These are phyloP conservation scores for Copromyces sp. DNA, from an alignment of 495 filamentous ascomycete species.

Conservation along the genomic window DNA sequence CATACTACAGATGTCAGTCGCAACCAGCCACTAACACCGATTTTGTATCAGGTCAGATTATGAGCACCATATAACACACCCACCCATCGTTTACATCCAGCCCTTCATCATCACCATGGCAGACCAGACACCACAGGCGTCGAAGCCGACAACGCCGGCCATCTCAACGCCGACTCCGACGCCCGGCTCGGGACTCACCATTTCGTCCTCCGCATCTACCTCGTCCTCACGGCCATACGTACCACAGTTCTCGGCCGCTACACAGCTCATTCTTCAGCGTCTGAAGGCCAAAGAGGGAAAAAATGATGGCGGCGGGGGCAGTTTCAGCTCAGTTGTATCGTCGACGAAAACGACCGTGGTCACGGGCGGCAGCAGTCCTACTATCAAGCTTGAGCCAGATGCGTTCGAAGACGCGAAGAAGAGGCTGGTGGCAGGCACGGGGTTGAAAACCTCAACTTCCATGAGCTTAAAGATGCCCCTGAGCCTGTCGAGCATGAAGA, in stretches of 20 bases:
- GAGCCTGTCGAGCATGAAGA: neutral
- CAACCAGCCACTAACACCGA: neutral
- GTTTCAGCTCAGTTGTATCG: conserved; percentile 25
- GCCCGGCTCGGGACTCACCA: neutral
- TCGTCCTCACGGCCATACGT: conserved; percentile 29
- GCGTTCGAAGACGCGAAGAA: conserved; percentile 38
- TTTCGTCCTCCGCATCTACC: conserved; percentile 3
- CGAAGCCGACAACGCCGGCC: neutral
- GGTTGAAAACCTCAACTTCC: conserved; percentile 39
- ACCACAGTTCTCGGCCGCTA: conserved; percentile 44
- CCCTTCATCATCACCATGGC: neutral
- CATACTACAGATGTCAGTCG: neutral
- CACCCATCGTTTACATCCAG: neutral
- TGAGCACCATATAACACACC: neutral
- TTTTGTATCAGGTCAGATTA: neutral
- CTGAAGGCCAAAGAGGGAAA: conserved; percentile 29
- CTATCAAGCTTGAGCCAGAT: conserved; percentile 5
- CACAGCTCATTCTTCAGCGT: conserved; percentile 47
- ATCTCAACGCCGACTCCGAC: neutral
- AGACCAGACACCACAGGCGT: neutral
- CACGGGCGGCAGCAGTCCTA: conserved; percentile 25
- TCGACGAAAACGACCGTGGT: conserved; percentile 17
- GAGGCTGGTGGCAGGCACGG: conserved; percentile 29
- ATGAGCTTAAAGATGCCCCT: conserved; percentile 33
- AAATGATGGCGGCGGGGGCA: conserved; percentile 9